Percentiles rank a stretch among this genome's conserved stretches.
Evolutionary conservation across 176 grass and related monocot genomes (phyloP).

Genomic region (Urochloa ruziziensis): DNA sequence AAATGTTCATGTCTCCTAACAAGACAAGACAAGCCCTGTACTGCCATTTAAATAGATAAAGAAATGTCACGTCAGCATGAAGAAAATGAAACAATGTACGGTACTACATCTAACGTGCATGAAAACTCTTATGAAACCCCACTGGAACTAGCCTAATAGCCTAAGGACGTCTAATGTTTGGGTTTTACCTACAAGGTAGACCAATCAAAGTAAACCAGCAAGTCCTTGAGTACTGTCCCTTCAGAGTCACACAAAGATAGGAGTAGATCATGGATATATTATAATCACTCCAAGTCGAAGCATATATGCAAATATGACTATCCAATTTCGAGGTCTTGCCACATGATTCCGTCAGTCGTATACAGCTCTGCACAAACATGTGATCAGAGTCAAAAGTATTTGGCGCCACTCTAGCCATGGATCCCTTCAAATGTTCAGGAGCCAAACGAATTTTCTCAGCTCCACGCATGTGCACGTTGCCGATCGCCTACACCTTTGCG

Average conservation of each 20-base stretch:
- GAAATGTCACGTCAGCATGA: too few species aligned
- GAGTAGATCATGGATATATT: not conserved
- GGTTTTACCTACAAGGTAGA: not conserved
- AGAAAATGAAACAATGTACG: too few species aligned
- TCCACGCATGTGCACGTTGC: constrained; percentile 19
- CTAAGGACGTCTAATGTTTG: not conserved
- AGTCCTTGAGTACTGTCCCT: not conserved
- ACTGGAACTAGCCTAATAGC: too few species aligned
- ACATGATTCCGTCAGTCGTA: constrained; percentile 20
- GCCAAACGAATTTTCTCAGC: not conserved
- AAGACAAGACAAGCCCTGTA: too few species aligned
- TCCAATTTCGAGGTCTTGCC: not conserved
- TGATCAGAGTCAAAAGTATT: constrained; percentile 18
- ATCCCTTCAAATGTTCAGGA: not conserved
- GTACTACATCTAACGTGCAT: too few species aligned
- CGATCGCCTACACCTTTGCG: not conserved
- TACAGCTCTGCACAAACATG: constrained; percentile 9
- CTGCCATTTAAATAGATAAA: too few species aligned
- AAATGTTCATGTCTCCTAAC: too few species aligned
- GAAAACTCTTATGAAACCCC: too few species aligned
- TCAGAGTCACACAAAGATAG: not conserved
- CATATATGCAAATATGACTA: not conserved
- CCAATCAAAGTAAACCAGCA: not conserved
- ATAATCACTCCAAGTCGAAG: not conserved
- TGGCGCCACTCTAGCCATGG: not conserved